Percentiles rank a stretch among this genome's conserved stretches.
Evolutionary conservation across 1,284 basidiomycete genomes (phyloP).

Genomic region (Pulveroboletus ridleyi): DNA sequence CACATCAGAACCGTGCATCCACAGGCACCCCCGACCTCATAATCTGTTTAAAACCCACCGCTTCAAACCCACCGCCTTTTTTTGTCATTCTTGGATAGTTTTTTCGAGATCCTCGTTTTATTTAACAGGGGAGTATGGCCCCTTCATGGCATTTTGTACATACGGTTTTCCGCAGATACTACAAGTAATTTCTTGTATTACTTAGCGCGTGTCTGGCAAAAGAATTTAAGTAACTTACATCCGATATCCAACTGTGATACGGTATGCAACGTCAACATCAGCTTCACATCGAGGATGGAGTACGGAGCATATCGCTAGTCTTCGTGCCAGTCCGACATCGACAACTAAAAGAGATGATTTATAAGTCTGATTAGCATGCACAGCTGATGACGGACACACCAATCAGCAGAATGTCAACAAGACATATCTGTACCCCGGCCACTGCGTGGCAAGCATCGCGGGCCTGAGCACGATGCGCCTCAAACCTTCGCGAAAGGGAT

Average conservation of each 20-base stretch:
- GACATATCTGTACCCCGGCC: neutral
- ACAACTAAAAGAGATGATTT: neutral
- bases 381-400: neutral
- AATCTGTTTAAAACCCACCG: conserved; percentile 8
- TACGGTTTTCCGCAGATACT: neutral
- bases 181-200: neutral
- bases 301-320: neutral
- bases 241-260: neutral
- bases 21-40: neutral
- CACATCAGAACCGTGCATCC: conserved; percentile 24
- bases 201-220: neutral
- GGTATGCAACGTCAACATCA: neutral
- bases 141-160: too few species aligned
- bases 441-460: neutral
- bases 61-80: too few species aligned
- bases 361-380: conserved; percentile 3
- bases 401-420: neutral
- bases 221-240: neutral
- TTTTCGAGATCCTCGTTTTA: too few species aligned
- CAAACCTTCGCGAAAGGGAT: conserved; percentile 24
- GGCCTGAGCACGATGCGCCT: conserved; percentile 13
- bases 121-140: too few species aligned
- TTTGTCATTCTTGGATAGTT: too few species aligned
- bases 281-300: neutral
- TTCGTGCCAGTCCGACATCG: neutral